Evolutionary conservation across 306 rosid genomes (phyloP).

Genomic region (Cyamopsis tetragonoloba): DNA sequence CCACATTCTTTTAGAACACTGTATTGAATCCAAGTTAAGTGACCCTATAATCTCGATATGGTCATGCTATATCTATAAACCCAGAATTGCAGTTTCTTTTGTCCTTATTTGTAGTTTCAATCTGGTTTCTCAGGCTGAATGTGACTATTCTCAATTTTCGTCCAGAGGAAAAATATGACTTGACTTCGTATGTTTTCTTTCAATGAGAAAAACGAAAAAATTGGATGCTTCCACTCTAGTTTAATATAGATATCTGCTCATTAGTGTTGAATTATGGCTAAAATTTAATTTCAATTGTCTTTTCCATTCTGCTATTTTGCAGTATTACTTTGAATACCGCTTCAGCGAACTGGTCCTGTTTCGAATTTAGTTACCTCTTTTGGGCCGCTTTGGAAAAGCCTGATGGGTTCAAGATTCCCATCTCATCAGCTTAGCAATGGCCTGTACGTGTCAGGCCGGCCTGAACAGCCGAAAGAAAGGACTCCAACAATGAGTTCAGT

Average conservation of each 20-base stretch:
- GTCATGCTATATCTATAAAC: background rate
- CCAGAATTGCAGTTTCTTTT: slow-evolving; percentile 1
- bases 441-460: slow-evolving; percentile 96
- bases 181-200: background rate
- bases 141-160: background rate
- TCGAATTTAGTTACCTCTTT: slow-evolving; percentile 14
- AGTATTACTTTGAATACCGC: slow-evolving; percentile 35
- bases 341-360: slow-evolving; percentile 4
- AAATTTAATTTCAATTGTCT: background rate
- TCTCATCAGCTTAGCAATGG: slow-evolving; percentile 99
- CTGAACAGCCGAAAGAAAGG: slow-evolving; percentile 97
- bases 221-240: background rate
- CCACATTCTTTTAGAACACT: background rate
- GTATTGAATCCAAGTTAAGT: background rate
- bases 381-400: slow-evolving; percentile 36
- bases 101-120: slow-evolving; percentile 11
- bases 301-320: slow-evolving; percentile 30
- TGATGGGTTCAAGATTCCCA: slow-evolving; percentile 97
- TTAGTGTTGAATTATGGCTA: slow-evolving; percentile 5
- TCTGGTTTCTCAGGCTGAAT: slow-evolving; percentile 1
- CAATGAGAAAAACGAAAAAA: background rate
- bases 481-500: slow-evolving; percentile 90
- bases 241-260: slow-evolving; percentile 13
- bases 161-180: background rate
- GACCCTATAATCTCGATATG: background rate